Evolutionary conservation across 1,139 yeast genomes (phyloP), one percentile per base, ranked within the genome.

Genomic region (Geotrichum phurueaensis): DNA sequence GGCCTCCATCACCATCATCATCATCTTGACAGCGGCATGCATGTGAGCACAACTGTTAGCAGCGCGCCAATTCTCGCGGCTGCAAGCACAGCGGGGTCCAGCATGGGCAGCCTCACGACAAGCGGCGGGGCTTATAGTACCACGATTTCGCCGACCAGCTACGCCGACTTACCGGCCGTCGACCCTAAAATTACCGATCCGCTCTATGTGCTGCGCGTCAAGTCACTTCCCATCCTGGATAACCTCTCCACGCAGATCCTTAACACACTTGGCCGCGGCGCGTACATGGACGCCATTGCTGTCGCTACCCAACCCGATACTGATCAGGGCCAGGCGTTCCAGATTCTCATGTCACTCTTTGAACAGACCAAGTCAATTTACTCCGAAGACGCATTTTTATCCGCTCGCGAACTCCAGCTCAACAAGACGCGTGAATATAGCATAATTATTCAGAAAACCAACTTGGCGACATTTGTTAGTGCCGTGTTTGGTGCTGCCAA

Each of bases 401-500:
- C 67, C 20, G 62, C 63, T 3, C 55, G 61, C 33, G 62, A 65
- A n/a, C 59, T 68, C 2, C 66, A 68, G 3, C 53, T 62, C 15
- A 54, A 55, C 53, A 52, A 56, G 18, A 59, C 64, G 9, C 51
- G 62, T 20, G 65, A 60, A 81, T 86, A 85, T 50, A 89, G 84
- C 64, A 52, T 86, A 25, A 85, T 94, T 0, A 73, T 92, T 49
- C 83, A 96, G 63, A 89, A 92, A 67, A 89, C 91, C 1, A 94
- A 94, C 68, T 75, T 94, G 66, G 89, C 97, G 0, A 90, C 97
- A 0, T 94, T 91, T 70, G 77, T 90, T 53, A 82, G 91, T 18
- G 96, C 97, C 0, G 84, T 95, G 1, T 78, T 91, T 64, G 96
- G 97, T 57, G 81, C 89, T 6, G 81, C 88, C 62, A 95, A 89